Base-by-base conservation (phyloP, 306 rosid genomes). In the Begonia loranthoides region DNA sequence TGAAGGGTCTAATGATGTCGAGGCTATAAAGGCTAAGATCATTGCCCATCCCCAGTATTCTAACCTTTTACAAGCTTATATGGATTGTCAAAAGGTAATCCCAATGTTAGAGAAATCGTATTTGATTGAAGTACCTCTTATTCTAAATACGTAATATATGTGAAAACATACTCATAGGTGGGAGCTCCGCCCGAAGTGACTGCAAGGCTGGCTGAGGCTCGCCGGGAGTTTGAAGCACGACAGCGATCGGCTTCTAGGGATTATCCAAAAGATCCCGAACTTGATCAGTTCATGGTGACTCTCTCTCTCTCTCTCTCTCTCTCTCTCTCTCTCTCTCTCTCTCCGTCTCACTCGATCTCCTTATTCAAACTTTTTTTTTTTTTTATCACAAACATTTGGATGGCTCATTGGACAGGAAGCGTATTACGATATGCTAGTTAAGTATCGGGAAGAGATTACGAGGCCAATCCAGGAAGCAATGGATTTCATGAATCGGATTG, bases 401-500 rank as follows among this genome's bases (percentile, higher is more conserved):
- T 41, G 36, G 11, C 41, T 9, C 28, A 10, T 11, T 55, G 28
- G 67, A 58, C 69, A 90, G 99, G 99, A 90, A 68, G 95, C 99
- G 17, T 90, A 86, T 56, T 90, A 76, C 62, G 95, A 90, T 63
- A 76, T 86, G 88, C 78, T 90, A 39, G 99, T 90, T 73, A 90
- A 90, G 70, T 90, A 86, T 61, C 76, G 88, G 16, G 99, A 82
- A 55, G 94, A 86, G 66, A 74, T 90, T 43, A 68, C 88, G 17
- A 86, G 94, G 88, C 99, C 99, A 19, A 69, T 90, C 45, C 88
- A 80, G 76, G 99, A 86, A 52, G 99, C 99, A 1, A 86, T 83
- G 99, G 95, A 90, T 63, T 90, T 90, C 92, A 80, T 90, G 92
- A 46, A 78, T 16, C 70, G 84, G 53, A 76, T 83, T 10, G 94